Percentiles rank a stretch among this genome's conserved stretches.
These are phyloP conservation scores for Sporopachydermia lactativora DNA, from an alignment of 805 yeast genomes.

Conservation along the genomic window DNA sequence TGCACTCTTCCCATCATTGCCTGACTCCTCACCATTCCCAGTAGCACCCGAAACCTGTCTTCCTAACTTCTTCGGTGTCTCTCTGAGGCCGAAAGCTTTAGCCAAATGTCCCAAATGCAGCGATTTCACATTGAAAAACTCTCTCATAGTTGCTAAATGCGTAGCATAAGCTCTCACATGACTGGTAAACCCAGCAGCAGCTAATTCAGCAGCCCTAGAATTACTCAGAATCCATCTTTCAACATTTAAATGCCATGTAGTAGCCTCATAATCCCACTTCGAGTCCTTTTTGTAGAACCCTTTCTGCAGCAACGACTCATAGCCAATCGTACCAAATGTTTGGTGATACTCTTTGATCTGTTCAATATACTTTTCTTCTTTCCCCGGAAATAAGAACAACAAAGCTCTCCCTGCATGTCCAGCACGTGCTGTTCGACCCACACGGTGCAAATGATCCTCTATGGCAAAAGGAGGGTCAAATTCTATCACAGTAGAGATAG, in stretches of 20 bases:
- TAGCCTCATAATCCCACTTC: constrained; percentile 86
- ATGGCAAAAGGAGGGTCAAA: constrained; percentile 90
- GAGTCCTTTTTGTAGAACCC: constrained; percentile 18
- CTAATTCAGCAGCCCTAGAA: constrained; percentile 30
- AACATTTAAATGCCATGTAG: constrained; percentile 86
- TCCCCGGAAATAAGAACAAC: constrained; percentile 75
- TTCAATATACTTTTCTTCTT: constrained; percentile 72
- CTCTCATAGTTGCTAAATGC: constrained; percentile 70
- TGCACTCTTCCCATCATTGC: constrained; percentile 15
- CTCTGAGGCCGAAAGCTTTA: constrained; percentile 87
- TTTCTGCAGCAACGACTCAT: constrained; percentile 25
- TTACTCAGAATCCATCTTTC: constrained; percentile 83
- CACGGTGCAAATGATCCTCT: constrained; percentile 92
- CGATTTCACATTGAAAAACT: constrained; percentile 63
- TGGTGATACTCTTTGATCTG: constrained; percentile 45
- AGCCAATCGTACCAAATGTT: constrained; percentile 32
- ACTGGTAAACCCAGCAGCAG: constrained; percentile 72
- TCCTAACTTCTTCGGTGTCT: constrained; percentile 78
- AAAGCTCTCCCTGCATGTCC: constrained; percentile 72
- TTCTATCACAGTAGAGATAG: constrained; percentile 75
- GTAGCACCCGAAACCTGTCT: constrained; percentile 17
- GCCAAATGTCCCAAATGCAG: constrained; percentile 95
- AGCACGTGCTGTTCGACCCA: constrained; percentile 98
- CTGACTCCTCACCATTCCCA: constrained; percentile 12
- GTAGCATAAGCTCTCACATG: constrained; percentile 95